phyloP scores from a whole-genome alignment of 106 monocot species.

The Dendrobium huoshanense region DNA sequence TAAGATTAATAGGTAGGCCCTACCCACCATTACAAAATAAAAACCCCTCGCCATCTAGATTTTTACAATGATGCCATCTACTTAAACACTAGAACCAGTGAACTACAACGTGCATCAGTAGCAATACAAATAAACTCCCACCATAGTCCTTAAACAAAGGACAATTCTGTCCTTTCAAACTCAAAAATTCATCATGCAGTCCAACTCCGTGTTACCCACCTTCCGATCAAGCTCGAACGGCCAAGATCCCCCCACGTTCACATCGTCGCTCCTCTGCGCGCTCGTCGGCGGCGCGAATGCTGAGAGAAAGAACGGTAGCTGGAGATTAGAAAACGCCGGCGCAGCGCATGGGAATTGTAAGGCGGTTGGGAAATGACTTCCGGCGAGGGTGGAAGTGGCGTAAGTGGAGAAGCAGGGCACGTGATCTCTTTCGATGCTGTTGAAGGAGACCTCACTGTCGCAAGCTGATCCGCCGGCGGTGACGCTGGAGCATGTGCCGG shows the following conservation, averaged over 20 bases:
- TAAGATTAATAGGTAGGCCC: too few relatives aligned
- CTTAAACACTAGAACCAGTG: too few relatives aligned
- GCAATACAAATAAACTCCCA: too few relatives aligned
- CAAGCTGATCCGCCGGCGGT: constrained; percentile 19
- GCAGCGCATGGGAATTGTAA: constrained; percentile 28
- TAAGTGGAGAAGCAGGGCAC: constrained; percentile 98
- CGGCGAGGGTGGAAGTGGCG: background rate
- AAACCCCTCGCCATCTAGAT: too few relatives aligned
- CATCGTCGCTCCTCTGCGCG: background rate
- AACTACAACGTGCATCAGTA: too few relatives aligned
- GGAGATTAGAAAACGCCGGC: constrained; percentile 54
- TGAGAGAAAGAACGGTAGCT: constrained; percentile 51
- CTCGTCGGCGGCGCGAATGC: background rate
- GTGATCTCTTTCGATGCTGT: constrained; percentile 41
- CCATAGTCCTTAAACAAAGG: too few relatives aligned
- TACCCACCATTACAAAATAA: too few relatives aligned
- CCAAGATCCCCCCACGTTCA: constrained; percentile 14
- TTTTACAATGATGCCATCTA: too few relatives aligned
- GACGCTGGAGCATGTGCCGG: constrained; percentile 3
- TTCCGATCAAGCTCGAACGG: constrained; percentile 37
- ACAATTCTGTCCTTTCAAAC: too few relatives aligned
- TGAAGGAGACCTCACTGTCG: constrained; percentile 25
- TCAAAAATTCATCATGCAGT: constrained; percentile 58
- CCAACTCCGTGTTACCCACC: constrained; percentile 53
- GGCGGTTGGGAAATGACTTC: constrained; percentile 1